Evolutionary conservation across 129 eudicot genomes (phyloP).

Genomic region (Ambrosia artemisiifolia): DNA sequence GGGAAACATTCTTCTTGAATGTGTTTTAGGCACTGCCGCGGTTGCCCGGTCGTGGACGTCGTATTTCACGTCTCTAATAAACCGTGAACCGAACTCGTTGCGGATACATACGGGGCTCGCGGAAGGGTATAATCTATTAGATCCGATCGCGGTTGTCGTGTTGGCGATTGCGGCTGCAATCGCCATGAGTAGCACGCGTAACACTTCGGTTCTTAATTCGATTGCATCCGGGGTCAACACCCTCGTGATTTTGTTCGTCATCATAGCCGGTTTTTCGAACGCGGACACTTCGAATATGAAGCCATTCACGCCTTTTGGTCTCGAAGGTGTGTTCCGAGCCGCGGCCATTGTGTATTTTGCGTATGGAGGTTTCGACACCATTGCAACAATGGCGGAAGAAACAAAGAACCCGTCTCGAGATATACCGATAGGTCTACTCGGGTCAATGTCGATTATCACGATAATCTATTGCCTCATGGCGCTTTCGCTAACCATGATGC

Average conservation of each 20-base stretch:
- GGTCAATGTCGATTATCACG: slow-evolving; percentile 65
- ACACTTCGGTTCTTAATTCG: slow-evolving; percentile 54
- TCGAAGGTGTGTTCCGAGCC: slow-evolving; percentile 60
- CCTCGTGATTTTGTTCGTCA: slow-evolving; percentile 50
- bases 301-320: slow-evolving; percentile 49
- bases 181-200: slow-evolving; percentile 51
- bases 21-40: slow-evolving; percentile 64
- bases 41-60: slow-evolving; percentile 85
- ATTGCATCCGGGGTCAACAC: slow-evolving; percentile 59
- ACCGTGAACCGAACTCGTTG: slow-evolving; percentile 46
- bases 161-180: slow-evolving; percentile 38
- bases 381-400: slow-evolving; percentile 76
- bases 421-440: slow-evolving; percentile 66
- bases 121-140: slow-evolving; percentile 57
- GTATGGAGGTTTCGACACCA: slow-evolving; percentile 66
- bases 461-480: slow-evolving; percentile 65
- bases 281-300: slow-evolving; percentile 43
- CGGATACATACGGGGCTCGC: slow-evolving; percentile 46
- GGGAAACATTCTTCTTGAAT: slow-evolving; percentile 71
- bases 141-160: slow-evolving; percentile 59
- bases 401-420: slow-evolving; percentile 63
- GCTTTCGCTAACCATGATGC: slow-evolving; percentile 60
- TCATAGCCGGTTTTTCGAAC: slow-evolving; percentile 50
- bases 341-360: slow-evolving; percentile 72
- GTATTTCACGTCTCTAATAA: slow-evolving; percentile 54